Evolutionary conservation across 768 basidiomycete genomes (phyloP), one percentile per base, ranked within the genome.

Genomic region (Trametes coccinea): DNA sequence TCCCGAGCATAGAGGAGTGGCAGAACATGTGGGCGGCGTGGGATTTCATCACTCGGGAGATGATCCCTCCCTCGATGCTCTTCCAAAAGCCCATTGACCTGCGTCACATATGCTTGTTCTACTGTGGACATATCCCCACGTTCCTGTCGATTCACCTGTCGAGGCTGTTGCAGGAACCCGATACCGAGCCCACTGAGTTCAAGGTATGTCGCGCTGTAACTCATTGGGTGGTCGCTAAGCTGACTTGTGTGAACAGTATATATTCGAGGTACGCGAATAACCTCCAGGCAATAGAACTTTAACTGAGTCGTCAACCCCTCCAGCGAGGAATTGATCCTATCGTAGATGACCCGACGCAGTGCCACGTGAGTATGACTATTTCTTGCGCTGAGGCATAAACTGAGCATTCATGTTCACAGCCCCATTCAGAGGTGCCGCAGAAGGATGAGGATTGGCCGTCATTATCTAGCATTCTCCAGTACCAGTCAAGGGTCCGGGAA

Each of bases 21-120:
- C 74, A 84, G 52, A 78, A 81, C 41, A 74, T 96, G 54, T 98
- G 96, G 95, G 82, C 84, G 1, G 82, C 84, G 2, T 99, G 95
- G 96, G 94, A 98, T 71, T 85, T 80, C 48, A 78, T 95, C 50
- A 92, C 91, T 11, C 78, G 84, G 59, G 81, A 81, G 49, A 96
- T 98, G 94, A 93, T 98, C 56, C 89, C 94, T 0, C 77, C 82
- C 17, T 83, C 86, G 30, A 91, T 98, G 89, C 79, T 96, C 29
- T 88, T 87, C 71, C 79, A 91, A 71, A 96, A 92, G 71, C 95
- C 96, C 3, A 98, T 98, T 62, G 88, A 97, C 69, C 78, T 98
- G 48, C 83, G 97, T 33, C 95, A 98, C 73, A 94, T 96, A 59
- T 96, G 94, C 70, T 80, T 98, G n/a, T 99, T 99, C 77, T 98